Base-by-base conservation (phyloP, 1,284 basidiomycete genomes). In the Apiotrichum brassicae region DNA sequence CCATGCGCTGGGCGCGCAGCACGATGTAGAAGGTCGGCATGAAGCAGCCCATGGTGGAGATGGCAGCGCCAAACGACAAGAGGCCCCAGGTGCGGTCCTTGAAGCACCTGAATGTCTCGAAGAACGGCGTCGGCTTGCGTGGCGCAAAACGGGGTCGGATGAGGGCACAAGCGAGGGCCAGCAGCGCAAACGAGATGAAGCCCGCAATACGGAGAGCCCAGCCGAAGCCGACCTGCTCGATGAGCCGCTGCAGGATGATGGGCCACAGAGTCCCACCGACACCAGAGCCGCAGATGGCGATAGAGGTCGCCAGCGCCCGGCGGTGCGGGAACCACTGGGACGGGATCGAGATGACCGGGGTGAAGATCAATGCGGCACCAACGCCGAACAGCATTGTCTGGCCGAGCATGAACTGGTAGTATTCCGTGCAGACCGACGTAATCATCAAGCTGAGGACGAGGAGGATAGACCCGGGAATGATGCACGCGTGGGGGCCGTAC, bases 381-480 rank as follows among this genome's bases (percentile, higher is more conserved):
- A 62, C 35, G 5, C 54, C 60, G 24, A 59, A 46, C 12, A 60
- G 46, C 60, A 65, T 39, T 9, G 51, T 63, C 38, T 58, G 58
- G 14, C 51, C 43, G 6, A 62, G 59, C 32, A 63, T 56, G 41
- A 58, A 38, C n/a, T 83, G 81, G 78, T 79, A 83, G 60, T 81
- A 83, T 53, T 77, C 48, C 20, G 68, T 78, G 57, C 81, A 82
- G 63, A 83, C 49, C 46, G 32, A 41, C 3, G 35, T 41, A 22
- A 53, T 24, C 46, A 49, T 49, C 4, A 53, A 25, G 18, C 30
- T 65, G 24, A 77, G 73, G 3, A 75, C 54, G 6, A 83, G 61
- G 18, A 81, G 71, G 13, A 80, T 41, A 3, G 66, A 61, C 40
- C 77, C 79, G 7, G 75, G 76, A 2, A 68, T 53, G 3, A 76